Evolutionary conservation across 23 red algal species (phyloP), one percentile per base, ranked within the genome.

Genomic region (Gracilaria domingensis): DNA sequence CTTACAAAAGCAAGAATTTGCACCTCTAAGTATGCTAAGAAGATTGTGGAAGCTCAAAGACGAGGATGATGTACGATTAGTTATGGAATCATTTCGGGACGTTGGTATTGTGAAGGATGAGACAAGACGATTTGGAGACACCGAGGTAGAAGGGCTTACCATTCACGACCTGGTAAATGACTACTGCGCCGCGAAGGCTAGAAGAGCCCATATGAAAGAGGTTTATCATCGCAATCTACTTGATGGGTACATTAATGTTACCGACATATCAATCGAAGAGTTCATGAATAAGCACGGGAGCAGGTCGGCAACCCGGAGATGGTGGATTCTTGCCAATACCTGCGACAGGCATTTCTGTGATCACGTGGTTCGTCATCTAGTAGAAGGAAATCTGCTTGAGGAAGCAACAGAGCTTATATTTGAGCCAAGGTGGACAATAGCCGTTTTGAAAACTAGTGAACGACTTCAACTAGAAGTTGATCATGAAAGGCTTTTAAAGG

Each of bases 1-100:
- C 28, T 67, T 67, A 25, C 28, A 67, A 12, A 67, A 67, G 62
- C 62, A 67, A 67, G 62, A 67, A 67, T 67, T 67, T 67, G 62
- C 24, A 67, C 62, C 62, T 18, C 11, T 67, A 67, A 67, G 62
- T 36, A 67, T 67, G 62, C 17, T 67, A 17, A 28, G 1, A 33
- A 29, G 62, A 33, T 36, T 67, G 26, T 67, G 62, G 62, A 35
- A 67, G 12, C 62, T 67, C 11, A 55, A 55, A 20, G 51, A 55
- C 33, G 62, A 67, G n/a, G 33, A 29, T 11, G 33, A 35, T 2
- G 26, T 8, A 29, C 62, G 33, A 67, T 14, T 1, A 33, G 28
- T 67, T 11, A 35, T 67, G 62, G 62, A 67, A 21, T 29, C 33
- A 1, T 67, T 67, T 29, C 26, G 33, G 33, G 62, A 67, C 62